Base-by-base conservation (phyloP, 176 grass and related monocot species). In the Juncus effusus region DNA sequence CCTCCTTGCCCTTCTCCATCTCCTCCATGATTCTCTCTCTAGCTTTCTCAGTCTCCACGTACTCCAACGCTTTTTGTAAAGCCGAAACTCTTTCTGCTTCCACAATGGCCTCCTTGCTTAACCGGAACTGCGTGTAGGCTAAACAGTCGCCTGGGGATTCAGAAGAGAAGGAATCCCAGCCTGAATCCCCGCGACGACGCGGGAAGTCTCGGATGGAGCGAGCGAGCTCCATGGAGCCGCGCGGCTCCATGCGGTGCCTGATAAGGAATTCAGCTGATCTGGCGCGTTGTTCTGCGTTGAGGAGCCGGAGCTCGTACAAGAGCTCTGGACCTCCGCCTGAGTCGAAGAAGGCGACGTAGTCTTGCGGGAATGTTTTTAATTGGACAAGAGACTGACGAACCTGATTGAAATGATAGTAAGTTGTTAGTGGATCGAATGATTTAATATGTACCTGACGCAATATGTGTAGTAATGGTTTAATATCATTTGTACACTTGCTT, bases 231-330 rank as follows among this genome's bases (percentile, higher is more conserved):
- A 80, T 81, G 60, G 84, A 77, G 44, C 54, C 83, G 64, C 28
- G 82, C 38, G 80, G 58, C 5, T 93, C 94, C 36, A 93, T 79
- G 56, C 42, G 19, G 36, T 40, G 40, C 1, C 72, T 80, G 28
- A 93, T 70, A 61, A 74, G 28, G 88, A 68, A 63, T 15, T 0
- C 51, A n/a, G 85, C 69, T 14, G 83, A 73, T 6, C 82, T 63
- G 14, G 54, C 64, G 58, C 88, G 85, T 74, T 99, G 94, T 35
- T 62, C 8, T 1, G 85, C 68, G 78, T 86, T 89, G 51, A 99
- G 94, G 63, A 75, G 68, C 10, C 85, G 83, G 35, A 89, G 75
- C 79, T 93, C 88, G 73, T 99, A 92, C 9, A 99, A 75, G 4
- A 99, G 36, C 2, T 99, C 85, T 3, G 94, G 60, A n/a, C 80